A percentile compares a stretch with the other conserved stretches of the same genome.
Evolutionary conservation across 495 filamentous ascomycete genomes (phyloP).

Genomic region (Niebla homalea): DNA sequence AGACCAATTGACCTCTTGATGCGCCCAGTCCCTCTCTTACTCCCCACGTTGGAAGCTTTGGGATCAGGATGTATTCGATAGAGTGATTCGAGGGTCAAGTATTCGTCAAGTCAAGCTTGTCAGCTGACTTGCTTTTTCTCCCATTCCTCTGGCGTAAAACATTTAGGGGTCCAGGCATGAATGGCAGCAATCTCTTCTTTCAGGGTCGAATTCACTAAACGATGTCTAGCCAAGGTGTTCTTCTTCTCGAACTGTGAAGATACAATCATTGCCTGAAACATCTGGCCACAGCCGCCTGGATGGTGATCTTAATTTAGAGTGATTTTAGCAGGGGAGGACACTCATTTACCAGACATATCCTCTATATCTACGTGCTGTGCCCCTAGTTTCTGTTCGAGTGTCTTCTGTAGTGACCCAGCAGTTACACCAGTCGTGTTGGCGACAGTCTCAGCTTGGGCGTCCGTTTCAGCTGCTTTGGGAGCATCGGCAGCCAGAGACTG

Average conservation of each 20-base stretch:
- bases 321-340: neutral
- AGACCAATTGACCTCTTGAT: neutral
- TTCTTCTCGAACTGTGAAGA: slow-evolving; percentile 78
- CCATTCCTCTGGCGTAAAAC: slow-evolving; percentile 91
- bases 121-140: slow-evolving; percentile 44
- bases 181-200: slow-evolving; percentile 90
- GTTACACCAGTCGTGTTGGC: slow-evolving; percentile 50
- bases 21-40: too few relatives aligned
- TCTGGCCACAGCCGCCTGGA: slow-evolving; percentile 85
- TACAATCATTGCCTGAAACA: slow-evolving; percentile 85
- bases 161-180: slow-evolving; percentile 97
- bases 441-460: slow-evolving; percentile 37
- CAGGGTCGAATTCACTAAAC: slow-evolving; percentile 74
- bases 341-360: slow-evolving; percentile 75
- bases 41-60: too few relatives aligned
- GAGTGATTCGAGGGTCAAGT: too few relatives aligned
- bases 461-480: slow-evolving; percentile 16
- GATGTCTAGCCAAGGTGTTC: slow-evolving; percentile 73
- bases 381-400: slow-evolving; percentile 57
- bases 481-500: neutral
- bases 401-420: slow-evolving; percentile 49
- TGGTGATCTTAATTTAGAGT: neutral
- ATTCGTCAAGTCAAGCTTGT: too few relatives aligned
- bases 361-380: slow-evolving; percentile 82
- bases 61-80: too few relatives aligned